A percentile compares a stretch with the other conserved stretches of the same genome.
Conservation (phyloP, 768 basidiomycete genomes). For the Lentinula guzmanii region DNA sequence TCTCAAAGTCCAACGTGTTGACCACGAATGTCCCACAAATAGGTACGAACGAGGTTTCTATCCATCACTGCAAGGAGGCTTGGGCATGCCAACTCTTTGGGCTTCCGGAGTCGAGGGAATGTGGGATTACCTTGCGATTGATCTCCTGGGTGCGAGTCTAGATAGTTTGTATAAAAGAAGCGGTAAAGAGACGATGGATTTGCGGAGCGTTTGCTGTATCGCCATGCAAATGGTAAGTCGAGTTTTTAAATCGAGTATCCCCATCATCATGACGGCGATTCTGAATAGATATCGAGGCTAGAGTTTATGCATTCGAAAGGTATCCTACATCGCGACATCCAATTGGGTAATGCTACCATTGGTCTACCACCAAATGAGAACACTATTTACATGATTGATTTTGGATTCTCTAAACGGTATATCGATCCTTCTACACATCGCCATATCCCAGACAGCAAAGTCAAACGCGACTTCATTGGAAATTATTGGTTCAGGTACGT, state of each 20-base stretch:
- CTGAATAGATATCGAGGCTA: conserved; percentile 56
- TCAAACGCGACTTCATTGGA: conserved; percentile 70
- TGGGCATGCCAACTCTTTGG: conserved; percentile 71
- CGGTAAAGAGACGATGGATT: conserved; percentile 55
- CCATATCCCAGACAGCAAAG: conserved; percentile 68
- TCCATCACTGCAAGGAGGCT: conserved; percentile 62
- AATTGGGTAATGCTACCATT: conserved; percentile 70
- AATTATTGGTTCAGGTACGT: conserved; percentile 77
- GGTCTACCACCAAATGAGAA: conserved; percentile 54
- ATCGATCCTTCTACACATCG: conserved; percentile 57
- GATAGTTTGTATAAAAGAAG: conserved; percentile 54
- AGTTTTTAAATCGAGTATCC: not conserved
- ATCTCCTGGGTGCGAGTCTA: conserved; percentile 64
- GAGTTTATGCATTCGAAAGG: conserved; percentile 72
- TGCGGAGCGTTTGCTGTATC: conserved; percentile 67
- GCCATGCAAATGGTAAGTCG: conserved; percentile 69
- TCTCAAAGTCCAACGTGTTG: conserved; percentile 63
- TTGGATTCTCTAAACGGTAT: conserved; percentile 77
- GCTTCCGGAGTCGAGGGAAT: conserved; percentile 49
- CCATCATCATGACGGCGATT: not conserved
- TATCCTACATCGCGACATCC: conserved; percentile 73
- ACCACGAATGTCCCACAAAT: conserved; percentile 76
- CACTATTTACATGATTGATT: conserved; percentile 78
- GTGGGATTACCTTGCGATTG: conserved; percentile 75
- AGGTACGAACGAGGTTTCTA: conserved; percentile 65